Percentiles rank a stretch among this genome's conserved stretches.
Evolutionary conservation across 371 early-diverging fungal genomes (phyloP).

Genomic region (Chytridium lagenaria): DNA sequence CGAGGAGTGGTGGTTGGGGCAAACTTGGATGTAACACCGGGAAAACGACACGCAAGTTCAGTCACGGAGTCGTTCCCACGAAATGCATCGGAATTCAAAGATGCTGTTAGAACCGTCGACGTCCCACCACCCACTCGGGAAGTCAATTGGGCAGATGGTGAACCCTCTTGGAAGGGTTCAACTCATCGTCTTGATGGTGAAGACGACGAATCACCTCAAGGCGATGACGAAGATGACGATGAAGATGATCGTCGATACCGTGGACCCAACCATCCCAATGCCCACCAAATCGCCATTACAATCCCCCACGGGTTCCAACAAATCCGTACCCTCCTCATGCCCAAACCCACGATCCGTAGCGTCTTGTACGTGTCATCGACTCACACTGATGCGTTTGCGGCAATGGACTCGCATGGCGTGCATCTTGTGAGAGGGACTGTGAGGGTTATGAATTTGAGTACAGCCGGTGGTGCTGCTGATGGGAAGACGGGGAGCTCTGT

Average conservation of each 20-base stretch:
- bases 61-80: too few relatives aligned
- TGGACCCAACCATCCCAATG: slow-evolving; percentile 19
- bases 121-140: slow-evolving; percentile 2
- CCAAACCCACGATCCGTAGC: slow-evolving; percentile 21
- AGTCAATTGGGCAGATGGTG: slow-evolving; percentile 3
- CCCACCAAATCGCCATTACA: slow-evolving; percentile 13
- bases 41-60: too few relatives aligned
- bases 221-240: neutral
- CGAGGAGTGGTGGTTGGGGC: too few relatives aligned
- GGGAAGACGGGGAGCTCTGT: slow-evolving; percentile 28
- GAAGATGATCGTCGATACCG: neutral
- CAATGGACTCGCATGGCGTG: slow-evolving; percentile 28
- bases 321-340: slow-evolving; percentile 4
- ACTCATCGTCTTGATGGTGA: neutral
- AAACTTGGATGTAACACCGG: too few relatives aligned
- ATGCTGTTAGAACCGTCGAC: neutral
- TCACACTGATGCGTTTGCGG: slow-evolving; percentile 29
- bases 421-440: slow-evolving; percentile 23
- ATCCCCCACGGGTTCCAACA: slow-evolving; percentile 36
- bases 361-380: slow-evolving; percentile 28
- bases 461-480: neutral
- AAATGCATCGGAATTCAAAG: too few relatives aligned
- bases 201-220: neutral
- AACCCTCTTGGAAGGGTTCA: slow-evolving; percentile 4
- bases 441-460: slow-evolving; percentile 11